Base-by-base conservation (phyloP, 176 grass and related monocot species). In the Chrysopogon serrulatus region DNA sequence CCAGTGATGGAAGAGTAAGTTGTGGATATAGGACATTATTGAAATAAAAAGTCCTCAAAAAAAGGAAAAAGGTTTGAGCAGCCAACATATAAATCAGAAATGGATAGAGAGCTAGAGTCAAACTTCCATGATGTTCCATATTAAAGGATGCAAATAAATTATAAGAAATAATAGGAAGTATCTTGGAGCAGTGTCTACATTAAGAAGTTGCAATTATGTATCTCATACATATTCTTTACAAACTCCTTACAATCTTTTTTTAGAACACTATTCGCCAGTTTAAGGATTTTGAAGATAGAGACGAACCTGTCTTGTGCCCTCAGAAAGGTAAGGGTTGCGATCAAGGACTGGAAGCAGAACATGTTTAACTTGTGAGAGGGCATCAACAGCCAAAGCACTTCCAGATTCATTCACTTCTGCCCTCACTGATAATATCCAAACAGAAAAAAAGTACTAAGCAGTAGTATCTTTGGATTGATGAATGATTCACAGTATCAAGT, bases 251-350 rank as follows among this genome's bases (percentile, higher is more conserved):
- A 23, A 63, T 77, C n/a, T n/a, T 41, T 9, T 56, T 67, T 4
- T 7, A 51, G n/a, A 83, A 21, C 18, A 34, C 44, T 43, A 70
- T 11, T 24, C 68, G 68, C 33, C 4, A 35, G 8, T 44, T 36
- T 16, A 43, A 68, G 18, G 40, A 63, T 76, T 88, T 26, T 47
- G 69, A 78, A 74, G 65, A 49, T 77, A 43, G 61, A 28, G 73
- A 60, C 23, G 47, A 15, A 99, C 96, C 96, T 92, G 96, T 91
- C 91, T 84, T 79, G 96, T 99, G 86, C 96, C 96, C 68, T 99
- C 96, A 64, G 96, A 99, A 78, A 99, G 96, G 71, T 96, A 99
- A 78, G 96, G 96, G 68, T 94, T 99, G 24, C 87, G 87, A 34
- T 99, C 91, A 11, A 93, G 94, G 68, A 99, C 83, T 68, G 96